Conservation (phyloP, 2,329 filamentous ascomycete species). For the Cercospora zeae-maydis region DNA sequence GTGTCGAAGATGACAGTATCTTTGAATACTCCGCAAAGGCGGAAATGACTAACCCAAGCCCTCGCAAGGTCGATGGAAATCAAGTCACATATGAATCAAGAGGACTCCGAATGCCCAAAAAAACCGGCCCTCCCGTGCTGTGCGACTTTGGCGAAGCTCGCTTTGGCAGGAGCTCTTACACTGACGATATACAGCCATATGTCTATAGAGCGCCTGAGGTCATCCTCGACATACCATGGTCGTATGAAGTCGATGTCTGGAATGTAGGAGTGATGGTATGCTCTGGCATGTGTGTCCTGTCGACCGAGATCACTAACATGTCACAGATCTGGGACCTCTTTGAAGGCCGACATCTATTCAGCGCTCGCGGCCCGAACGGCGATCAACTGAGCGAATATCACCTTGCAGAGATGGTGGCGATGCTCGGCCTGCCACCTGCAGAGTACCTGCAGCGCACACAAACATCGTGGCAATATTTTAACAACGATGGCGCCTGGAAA, state of each 20-base stretch:
- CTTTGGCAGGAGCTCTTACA: conserved; percentile 16
- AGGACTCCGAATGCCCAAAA: conserved; percentile 17
- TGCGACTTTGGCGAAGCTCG: conserved; percentile 27
- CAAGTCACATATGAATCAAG: conserved; percentile 23
- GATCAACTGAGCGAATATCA: conserved; percentile 20
- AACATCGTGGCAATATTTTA: conserved; percentile 7
- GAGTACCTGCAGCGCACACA: conserved; percentile 25
- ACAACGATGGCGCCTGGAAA: conserved; percentile 32
- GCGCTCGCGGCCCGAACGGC: conserved; percentile 24
- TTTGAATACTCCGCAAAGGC: conserved; percentile 18
- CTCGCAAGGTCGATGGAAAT: conserved; percentile 20
- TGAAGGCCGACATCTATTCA: conserved; percentile 35
- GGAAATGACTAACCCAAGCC: conserved; percentile 18
- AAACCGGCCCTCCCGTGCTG: conserved; percentile 11
- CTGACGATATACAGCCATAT: conserved; percentile 35
- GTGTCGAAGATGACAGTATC: conserved; percentile 21
- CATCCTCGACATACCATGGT: conserved; percentile 36
- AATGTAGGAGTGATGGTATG: conserved; percentile 39
- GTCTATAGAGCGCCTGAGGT: conserved; percentile 39
- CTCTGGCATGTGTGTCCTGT: too few relatives aligned
- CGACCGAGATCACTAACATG: conserved; percentile 8
- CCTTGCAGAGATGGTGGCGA: conserved; percentile 31
- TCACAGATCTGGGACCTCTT: conserved; percentile 38
- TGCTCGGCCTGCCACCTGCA: conserved; percentile 29
- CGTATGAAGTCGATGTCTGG: conserved; percentile 39